These are phyloP conservation scores for Globisporangium uncinulatum DNA, from an alignment of 352 stramenopile genomes.

Conservation along the genomic window DNA sequence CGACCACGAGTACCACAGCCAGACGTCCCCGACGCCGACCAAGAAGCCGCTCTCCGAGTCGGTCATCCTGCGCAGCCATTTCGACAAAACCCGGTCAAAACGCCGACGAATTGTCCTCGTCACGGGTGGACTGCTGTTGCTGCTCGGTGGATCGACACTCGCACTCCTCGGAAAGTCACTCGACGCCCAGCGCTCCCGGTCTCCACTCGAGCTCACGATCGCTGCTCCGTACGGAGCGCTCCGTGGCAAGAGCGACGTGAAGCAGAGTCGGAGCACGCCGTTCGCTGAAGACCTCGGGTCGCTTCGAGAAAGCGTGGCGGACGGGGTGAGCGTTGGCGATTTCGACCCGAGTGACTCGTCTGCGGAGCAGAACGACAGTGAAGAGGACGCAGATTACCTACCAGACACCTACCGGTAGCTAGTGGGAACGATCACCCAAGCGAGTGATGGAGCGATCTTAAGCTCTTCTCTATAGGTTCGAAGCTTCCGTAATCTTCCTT, in stretches of 20 bases:
- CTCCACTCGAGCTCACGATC: constrained; percentile 11
- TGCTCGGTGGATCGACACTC: constrained; percentile 3
- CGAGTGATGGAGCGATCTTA: too few species aligned
- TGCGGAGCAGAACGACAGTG: neutral
- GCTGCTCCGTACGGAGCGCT: constrained; percentile 10
- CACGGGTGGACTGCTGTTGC: constrained; percentile 2
- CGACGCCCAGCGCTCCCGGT: constrained; percentile 2
- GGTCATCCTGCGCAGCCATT: constrained; percentile 13
- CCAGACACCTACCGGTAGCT: neutral
- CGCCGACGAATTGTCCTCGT: constrained; percentile 1
- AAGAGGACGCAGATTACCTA: neutral
- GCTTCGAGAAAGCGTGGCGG: neutral
- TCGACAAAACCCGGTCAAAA: constrained; percentile 3
- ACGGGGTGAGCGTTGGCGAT: constrained; percentile 6
- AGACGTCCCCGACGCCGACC: constrained; percentile 7
- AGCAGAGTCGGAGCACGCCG: constrained; percentile 6
- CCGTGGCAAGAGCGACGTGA: constrained; percentile 9
- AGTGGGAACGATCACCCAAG: neutral
- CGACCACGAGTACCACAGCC: constrained; percentile 12
- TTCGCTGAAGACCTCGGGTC: constrained; percentile 2
- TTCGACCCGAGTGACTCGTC: constrained; percentile 4
- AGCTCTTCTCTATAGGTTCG: too few species aligned
- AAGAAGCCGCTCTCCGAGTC: constrained; percentile 9
- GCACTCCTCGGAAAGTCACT: constrained; percentile 1
- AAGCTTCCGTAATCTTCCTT: too few species aligned